Base-by-base conservation (phyloP, 257 asterid species). In the Solanum appendiculatum region DNA sequence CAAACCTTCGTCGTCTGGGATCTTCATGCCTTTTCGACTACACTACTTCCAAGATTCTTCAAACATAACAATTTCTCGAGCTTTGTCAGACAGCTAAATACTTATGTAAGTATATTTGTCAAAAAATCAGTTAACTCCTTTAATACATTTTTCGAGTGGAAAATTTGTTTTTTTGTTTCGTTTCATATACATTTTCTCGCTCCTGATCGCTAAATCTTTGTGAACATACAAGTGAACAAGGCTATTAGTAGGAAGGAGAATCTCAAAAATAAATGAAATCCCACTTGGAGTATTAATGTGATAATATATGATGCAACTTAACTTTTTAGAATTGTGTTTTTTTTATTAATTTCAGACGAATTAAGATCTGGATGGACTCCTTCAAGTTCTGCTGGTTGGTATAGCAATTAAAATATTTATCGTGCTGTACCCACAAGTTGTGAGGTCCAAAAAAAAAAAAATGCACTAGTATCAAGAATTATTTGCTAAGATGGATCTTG, bases 71-170 rank as follows among this genome's bases (percentile, higher is more conserved):
- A 96, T 54, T 96, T 95, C 94, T 94, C 99, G 0, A 96, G 99
- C 92, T 96, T 96, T 84, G 98, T 96, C 7, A 89, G 99, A 84
- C 99, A 96, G 89, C 94, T 94, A n/a, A 96, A 96, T 87, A 96
- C 99, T 85, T 96, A 96, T 88, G 99, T 96, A 88, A 91, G 98
- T 69, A 15, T 23, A 13, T 91, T 4, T 29, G 5, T 11, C 82
- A 69, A 3, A 75, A 75, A 34, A 9, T 73, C 51, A 14, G 1
- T 75, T 1, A n/a, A 23, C 34, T 37, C 14, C 54, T 74, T 20
- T 12, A 27, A 27, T 46, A 15, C 68, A 80, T 46, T 51, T 81
- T 54, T 29, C 18, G 20, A 48, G 68, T 81, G 85, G 69, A 68
- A 9, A 81, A 81, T 20, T 78, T 73, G 46, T 37, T 21, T 37